Percentiles rank a stretch among this genome's conserved stretches.
phyloP scores from a whole-genome alignment of 768 basidiomycete species.

The Leccinum obscurum region DNA sequence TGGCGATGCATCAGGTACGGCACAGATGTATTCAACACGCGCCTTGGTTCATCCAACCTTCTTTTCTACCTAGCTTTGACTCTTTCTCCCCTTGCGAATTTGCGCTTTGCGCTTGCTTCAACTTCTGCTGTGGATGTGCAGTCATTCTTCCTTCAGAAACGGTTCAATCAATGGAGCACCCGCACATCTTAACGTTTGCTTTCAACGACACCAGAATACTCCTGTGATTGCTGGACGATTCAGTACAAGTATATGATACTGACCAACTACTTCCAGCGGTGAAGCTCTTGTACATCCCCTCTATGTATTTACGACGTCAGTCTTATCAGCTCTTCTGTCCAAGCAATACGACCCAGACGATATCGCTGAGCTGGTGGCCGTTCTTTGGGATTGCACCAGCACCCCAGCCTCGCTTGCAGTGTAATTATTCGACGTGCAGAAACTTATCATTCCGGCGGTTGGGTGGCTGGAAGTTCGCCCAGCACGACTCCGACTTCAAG shows the following conservation, averaged over 20 bases:
- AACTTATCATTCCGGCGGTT: constrained; percentile 47
- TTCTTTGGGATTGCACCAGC: constrained; percentile 44
- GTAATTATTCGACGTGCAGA: constrained; percentile 57
- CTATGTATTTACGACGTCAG: constrained; percentile 46
- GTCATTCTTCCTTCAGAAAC: constrained; percentile 52
- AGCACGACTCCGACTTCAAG: constrained; percentile 58
- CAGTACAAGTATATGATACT: constrained; percentile 60
- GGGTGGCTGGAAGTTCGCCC: constrained; percentile 53
- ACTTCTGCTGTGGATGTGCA: constrained; percentile 40
- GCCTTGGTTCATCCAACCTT: neutral
- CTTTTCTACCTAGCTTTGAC: constrained; percentile 46
- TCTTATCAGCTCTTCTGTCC: constrained; percentile 48
- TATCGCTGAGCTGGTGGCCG: constrained; percentile 58
- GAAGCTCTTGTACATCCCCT: constrained; percentile 44
- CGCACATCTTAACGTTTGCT: constrained; percentile 57
- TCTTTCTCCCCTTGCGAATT: constrained; percentile 57
- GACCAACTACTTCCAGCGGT: constrained; percentile 49
- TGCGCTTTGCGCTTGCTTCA: constrained; percentile 53
- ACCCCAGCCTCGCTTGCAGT: constrained; percentile 45
- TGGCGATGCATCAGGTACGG: constrained; percentile 40
- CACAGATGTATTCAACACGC: neutral
- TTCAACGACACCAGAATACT: constrained; percentile 59
- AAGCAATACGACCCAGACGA: constrained; percentile 54
- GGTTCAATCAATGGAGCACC: constrained; percentile 46
- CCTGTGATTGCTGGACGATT: constrained; percentile 58